phyloP scores from a whole-genome alignment of 1,284 basidiomycete species.

The Cutaneotrichosporon curvatum region DNA sequence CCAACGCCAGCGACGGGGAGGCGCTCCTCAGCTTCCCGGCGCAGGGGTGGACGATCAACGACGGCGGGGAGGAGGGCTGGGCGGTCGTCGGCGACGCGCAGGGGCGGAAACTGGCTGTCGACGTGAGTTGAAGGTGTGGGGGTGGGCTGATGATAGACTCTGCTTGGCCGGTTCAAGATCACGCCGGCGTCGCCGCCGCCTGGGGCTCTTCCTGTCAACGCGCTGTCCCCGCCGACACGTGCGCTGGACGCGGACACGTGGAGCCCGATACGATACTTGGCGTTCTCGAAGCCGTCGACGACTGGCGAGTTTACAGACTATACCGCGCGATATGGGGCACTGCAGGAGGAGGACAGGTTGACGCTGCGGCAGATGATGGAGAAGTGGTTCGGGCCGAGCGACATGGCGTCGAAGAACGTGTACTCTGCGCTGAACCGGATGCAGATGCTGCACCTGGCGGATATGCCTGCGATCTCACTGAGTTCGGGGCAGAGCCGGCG shows the following conservation, averaged over 20 bases:
- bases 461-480: constrained; percentile 71
- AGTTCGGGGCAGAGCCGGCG: constrained; percentile 88
- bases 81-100: constrained; percentile 56
- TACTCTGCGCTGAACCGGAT: constrained; percentile 51
- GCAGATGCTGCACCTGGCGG: constrained; percentile 58
- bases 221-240: constrained; percentile 13
- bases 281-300: constrained; percentile 61
- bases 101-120: constrained; percentile 55
- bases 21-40: constrained; percentile 48
- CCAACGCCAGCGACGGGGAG: constrained; percentile 12
- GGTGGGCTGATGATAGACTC: constrained; percentile 49
- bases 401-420: constrained; percentile 49
- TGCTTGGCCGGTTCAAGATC: constrained; percentile 63
- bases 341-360: constrained; percentile 71
- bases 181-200: constrained; percentile 54
- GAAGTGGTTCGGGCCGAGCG: constrained; percentile 6
- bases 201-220: constrained; percentile 64
- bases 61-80: constrained; percentile 56
- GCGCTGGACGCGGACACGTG: constrained; percentile 11
- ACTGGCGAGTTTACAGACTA: constrained; percentile 82
- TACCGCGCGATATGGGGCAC: constrained; percentile 77
- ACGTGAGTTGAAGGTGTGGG: constrained; percentile 48
- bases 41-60: constrained; percentile 55
- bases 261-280: constrained; percentile 57
- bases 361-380: constrained; percentile 16